These are phyloP conservation scores for Pyrus hybrid DNA, from an alignment of 331 rosid species.

Conservation along the genomic window DNA sequence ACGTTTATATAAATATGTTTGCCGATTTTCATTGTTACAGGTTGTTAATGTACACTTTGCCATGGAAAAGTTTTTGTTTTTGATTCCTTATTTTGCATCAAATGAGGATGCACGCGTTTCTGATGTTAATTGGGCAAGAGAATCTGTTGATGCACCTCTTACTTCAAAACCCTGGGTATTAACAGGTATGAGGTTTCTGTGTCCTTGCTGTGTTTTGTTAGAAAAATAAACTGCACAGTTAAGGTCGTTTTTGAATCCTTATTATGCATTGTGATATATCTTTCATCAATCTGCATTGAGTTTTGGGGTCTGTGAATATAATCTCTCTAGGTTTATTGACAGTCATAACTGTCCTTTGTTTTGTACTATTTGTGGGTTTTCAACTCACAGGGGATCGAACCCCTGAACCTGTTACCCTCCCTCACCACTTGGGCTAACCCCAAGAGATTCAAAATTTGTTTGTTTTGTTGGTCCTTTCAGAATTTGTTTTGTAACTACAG, in stretches of 20 bases:
- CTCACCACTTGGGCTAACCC: too few relatives aligned
- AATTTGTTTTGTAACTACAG: too few relatives aligned
- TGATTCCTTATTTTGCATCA: constrained; percentile 56
- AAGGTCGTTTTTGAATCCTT: not conserved
- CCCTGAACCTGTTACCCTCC: too few relatives aligned
- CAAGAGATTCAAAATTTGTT: too few relatives aligned
- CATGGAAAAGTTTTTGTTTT: constrained; percentile 44
- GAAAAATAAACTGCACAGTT: not conserved
- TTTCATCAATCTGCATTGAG: too few relatives aligned
- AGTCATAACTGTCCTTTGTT: not conserved
- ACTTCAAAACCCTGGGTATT: constrained; percentile 53
- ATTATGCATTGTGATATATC: not conserved
- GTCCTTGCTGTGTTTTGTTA: not conserved
- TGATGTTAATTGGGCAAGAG: constrained; percentile 38
- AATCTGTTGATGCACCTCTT: constrained; percentile 41
- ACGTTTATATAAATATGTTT: constrained; percentile 1
- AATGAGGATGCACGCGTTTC: constrained; percentile 32
- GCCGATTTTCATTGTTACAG: constrained; percentile 30
- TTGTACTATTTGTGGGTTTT: not conserved
- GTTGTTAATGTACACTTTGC: constrained; percentile 54
- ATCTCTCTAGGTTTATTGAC: too few relatives aligned
- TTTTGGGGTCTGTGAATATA: too few relatives aligned
- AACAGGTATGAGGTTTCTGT: constrained; percentile 38
- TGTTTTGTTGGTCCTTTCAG: too few relatives aligned
- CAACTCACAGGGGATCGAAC: too few relatives aligned